Percentiles rank a stretch among this genome's conserved stretches.
These are phyloP conservation scores for Verticillium alfalfae DNA, from an alignment of 2,329 filamentous ascomycete genomes.

Conservation along the genomic window DNA sequence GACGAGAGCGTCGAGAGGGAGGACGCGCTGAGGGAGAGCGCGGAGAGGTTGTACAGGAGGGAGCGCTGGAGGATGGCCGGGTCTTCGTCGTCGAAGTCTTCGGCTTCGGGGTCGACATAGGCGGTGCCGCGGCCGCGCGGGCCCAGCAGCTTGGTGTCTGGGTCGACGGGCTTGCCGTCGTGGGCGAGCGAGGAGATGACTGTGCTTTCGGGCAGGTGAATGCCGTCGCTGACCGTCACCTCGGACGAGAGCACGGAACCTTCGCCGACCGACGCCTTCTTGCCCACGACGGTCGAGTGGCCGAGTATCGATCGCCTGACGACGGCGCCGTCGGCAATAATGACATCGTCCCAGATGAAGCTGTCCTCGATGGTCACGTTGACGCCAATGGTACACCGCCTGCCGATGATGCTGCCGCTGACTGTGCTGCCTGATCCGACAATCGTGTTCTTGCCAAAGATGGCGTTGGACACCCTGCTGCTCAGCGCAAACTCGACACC, in stretches of 20 bases:
- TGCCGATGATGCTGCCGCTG: slow-evolving; percentile 73
- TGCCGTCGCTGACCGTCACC: slow-evolving; percentile 63
- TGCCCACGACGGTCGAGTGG: slow-evolving; percentile 65
- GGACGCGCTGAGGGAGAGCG: slow-evolving; percentile 47
- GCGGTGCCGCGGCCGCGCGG: slow-evolving; percentile 41
- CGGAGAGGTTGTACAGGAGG: slow-evolving; percentile 48
- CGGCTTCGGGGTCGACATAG: slow-evolving; percentile 40
- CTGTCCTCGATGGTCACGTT: slow-evolving; percentile 75
- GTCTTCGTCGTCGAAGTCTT: slow-evolving; percentile 44
- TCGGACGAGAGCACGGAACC: slow-evolving; percentile 78
- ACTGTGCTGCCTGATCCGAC: slow-evolving; percentile 70
- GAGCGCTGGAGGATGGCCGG: slow-evolving; percentile 47
- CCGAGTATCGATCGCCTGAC: slow-evolving; percentile 73
- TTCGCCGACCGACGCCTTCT: slow-evolving; percentile 59
- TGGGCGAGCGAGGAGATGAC: slow-evolving; percentile 28
- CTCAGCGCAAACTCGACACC: slow-evolving; percentile 69
- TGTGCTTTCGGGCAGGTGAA: slow-evolving; percentile 32
- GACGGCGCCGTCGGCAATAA: slow-evolving; percentile 67
- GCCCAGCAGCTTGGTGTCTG: slow-evolving; percentile 43
- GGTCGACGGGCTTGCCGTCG: slow-evolving; percentile 27
- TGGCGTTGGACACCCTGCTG: slow-evolving; percentile 63
- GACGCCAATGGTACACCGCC: slow-evolving; percentile 78
- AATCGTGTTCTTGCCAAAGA: slow-evolving; percentile 71
- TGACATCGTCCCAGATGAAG: slow-evolving; percentile 82
- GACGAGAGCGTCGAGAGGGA: slow-evolving; percentile 58